Base-by-base conservation (phyloP, 768 basidiomycete genomes). In the Hygrocybe punicea region DNA sequence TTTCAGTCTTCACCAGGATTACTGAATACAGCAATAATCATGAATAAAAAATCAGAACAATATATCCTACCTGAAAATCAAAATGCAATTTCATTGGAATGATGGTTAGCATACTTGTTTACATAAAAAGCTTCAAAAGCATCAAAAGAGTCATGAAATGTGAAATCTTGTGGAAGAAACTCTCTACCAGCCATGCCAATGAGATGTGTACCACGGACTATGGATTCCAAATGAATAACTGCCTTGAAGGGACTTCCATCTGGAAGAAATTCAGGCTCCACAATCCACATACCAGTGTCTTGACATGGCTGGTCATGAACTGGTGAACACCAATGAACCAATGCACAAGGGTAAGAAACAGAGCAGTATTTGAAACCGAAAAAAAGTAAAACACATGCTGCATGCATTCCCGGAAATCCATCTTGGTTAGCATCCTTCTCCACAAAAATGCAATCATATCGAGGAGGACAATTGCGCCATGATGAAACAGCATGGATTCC, bases 191-290 rank as follows among this genome's bases (percentile, higher is more conserved):
- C 29, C 29, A 29, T 8, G 8, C 29, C 29, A 29, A 29, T 29
- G 4, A 58, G 35, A 21, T 58, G 57, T 10, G 39, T 37, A 2
- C 19, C 52, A n/a, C 57, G 42, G 4, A 54, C 16, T 6, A 58
- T 40, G 13, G 75, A 6, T 47, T 60, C 23, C 81, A 80, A 71
- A 21, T 44, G 37, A 36, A 58, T 58, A 45, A 58, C 51, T 13
- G 40, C 21, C 9, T 47, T 17, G 2, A 37, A n/a, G 2, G 17
- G 45, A 21, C 1, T 2, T 11, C 45, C 33, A 16, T 54, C 52
- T 14, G 35, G 40, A 3, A 34, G 33, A 47, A 37, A 4, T 21
- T 68, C 62, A 1, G 67, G 69, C 33, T 58, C 45, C 1, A 70
- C 67, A 23, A 67, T 51, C 67, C 67, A 68, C 59, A 69, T 59